phyloP scores from a whole-genome alignment of 306 rosid species.

The Macrotyloma uniflorum region DNA sequence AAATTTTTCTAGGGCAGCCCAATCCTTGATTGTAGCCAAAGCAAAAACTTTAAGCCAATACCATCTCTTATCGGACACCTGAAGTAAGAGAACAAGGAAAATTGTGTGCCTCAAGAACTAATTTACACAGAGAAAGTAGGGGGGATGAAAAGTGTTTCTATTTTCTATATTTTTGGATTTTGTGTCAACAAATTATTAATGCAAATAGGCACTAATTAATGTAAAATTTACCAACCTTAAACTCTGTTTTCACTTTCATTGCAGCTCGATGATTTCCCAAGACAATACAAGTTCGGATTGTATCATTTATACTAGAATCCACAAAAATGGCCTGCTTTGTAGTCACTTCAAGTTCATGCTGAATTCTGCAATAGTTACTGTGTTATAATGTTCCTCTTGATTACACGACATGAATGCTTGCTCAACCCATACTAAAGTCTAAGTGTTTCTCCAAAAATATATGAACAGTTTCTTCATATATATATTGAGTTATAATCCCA shows the following conservation, averaged over 20 bases:
- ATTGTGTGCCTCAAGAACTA: slow-evolving; percentile 17
- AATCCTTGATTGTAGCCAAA: slow-evolving; percentile 92
- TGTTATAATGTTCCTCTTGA: slow-evolving; percentile 23
- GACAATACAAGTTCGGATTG: slow-evolving; percentile 95
- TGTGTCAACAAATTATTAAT: slow-evolving; percentile 8
- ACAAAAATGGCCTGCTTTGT: slow-evolving; percentile 98
- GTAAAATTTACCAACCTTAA: slow-evolving; percentile 68
- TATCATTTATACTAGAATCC: slow-evolving; percentile 95
- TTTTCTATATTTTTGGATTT: slow-evolving; percentile 11
- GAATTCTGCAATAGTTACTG: slow-evolving; percentile 63
- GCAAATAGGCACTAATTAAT: neutral
- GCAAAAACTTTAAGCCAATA: slow-evolving; percentile 99
- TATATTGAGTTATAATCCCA: neutral
- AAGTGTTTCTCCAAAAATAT: slow-evolving; percentile 15
- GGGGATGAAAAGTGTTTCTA: neutral
- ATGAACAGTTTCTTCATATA: slow-evolving; percentile 9
- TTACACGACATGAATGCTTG: slow-evolving; percentile 21
- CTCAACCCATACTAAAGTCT: slow-evolving; percentile 12
- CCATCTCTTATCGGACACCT: slow-evolving; percentile 99
- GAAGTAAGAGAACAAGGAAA: slow-evolving; percentile 38
- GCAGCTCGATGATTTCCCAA: slow-evolving; percentile 98
- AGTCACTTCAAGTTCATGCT: slow-evolving; percentile 85
- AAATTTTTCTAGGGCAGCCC: slow-evolving; percentile 87
- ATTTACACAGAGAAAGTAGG: slow-evolving; percentile 26
- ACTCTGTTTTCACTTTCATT: slow-evolving; percentile 85